These are phyloP conservation scores for Fusarium nurragi DNA, from an alignment of 2,329 filamentous ascomycete species.

Conservation along the genomic window DNA sequence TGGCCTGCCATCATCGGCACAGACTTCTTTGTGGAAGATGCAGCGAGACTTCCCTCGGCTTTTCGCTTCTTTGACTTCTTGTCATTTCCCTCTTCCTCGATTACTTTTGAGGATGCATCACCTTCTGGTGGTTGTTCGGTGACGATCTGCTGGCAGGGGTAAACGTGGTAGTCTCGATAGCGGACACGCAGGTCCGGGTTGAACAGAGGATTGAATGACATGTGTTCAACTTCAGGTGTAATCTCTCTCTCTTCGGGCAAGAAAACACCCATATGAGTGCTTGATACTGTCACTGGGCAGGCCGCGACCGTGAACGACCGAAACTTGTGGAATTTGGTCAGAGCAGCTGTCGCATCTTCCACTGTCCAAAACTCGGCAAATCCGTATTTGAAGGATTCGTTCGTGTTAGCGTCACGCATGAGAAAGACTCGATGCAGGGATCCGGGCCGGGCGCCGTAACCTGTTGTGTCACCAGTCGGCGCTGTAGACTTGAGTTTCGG, in stretches of 20 bases:
- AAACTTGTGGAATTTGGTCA: conserved; percentile 75
- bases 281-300: conserved; percentile 74
- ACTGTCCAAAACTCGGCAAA: conserved; percentile 85
- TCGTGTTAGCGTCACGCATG: conserved; percentile 74
- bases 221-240: conserved; percentile 64
- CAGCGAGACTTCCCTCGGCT: conserved; percentile 51
- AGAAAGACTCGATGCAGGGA: conserved; percentile 82
- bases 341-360: conserved; percentile 78
- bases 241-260: conserved; percentile 73
- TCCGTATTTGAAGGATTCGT: conserved; percentile 82
- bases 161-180: conserved; percentile 81
- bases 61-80: conserved; percentile 65
- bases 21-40: conserved; percentile 50
- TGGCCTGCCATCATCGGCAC: conserved; percentile 57
- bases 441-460: conserved; percentile 75
- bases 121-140: conserved; percentile 58
- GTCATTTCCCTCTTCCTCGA: conserved; percentile 44
- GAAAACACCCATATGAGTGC: conserved; percentile 87
- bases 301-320: conserved; percentile 82
- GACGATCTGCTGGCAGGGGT: conserved; percentile 71
- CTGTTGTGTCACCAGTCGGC: conserved; percentile 63
- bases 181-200: conserved; percentile 74
- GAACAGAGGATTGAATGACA: conserved; percentile 75
- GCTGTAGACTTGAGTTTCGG: conserved; percentile 69
- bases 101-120: conserved; percentile 43